Evolutionary conservation across 2,329 filamentous ascomycete genomes (phyloP).

Genomic region (Sclerotinia nivalis): DNA sequence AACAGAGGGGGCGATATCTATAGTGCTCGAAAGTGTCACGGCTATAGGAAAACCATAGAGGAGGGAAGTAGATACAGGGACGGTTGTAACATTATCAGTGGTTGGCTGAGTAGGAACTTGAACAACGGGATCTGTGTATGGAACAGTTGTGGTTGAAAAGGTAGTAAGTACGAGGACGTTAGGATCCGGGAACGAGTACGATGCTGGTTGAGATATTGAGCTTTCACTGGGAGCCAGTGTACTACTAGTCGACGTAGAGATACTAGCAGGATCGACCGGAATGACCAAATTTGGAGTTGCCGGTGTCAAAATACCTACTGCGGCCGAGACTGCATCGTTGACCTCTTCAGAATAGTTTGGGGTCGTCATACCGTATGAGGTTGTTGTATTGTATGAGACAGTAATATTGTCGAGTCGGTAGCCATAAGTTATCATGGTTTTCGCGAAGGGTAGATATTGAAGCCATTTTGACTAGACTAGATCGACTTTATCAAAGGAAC

Average conservation of each 20-base stretch:
- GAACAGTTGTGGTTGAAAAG: neutral
- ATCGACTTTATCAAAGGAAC: constrained; percentile 7
- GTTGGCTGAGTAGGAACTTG: neutral
- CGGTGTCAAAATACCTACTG: constrained; percentile 2
- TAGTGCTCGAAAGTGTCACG: neutral
- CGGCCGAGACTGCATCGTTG: neutral
- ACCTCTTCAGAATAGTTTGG: neutral
- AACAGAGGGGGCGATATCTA: neutral
- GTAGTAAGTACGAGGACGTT: neutral
- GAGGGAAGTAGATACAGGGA: neutral
- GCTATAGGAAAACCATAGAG: neutral
- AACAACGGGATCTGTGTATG: neutral
- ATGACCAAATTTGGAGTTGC: neutral
- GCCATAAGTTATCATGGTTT: neutral
- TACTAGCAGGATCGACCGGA: neutral
- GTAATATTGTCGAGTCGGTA: neutral
- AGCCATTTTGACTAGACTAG: neutral
- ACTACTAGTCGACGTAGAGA: neutral
- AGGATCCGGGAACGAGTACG: neutral
- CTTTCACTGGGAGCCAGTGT: neutral
- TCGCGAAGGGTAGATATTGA: neutral
- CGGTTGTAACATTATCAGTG: neutral
- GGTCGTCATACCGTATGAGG: constrained; percentile 1
- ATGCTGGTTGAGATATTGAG: neutral
- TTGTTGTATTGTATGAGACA: neutral